A percentile compares a stretch with the other conserved stretches of the same genome.
Evolutionary conservation across 208 protist species (phyloP).

Genomic region (Lotmaria passim): DNA sequence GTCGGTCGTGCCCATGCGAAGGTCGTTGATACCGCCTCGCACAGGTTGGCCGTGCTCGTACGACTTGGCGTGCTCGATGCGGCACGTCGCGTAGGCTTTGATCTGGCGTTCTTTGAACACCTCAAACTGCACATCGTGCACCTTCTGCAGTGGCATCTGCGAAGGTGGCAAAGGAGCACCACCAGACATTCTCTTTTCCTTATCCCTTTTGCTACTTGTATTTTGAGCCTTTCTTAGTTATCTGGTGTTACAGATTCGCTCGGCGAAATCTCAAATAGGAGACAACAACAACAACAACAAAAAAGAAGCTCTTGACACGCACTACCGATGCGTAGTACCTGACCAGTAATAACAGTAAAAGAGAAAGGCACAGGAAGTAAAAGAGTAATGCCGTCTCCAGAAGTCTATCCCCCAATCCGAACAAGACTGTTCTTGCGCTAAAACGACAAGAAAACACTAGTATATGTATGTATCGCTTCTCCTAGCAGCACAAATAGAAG

Average conservation of each 20-base stretch:
- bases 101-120: slow-evolving; percentile 90
- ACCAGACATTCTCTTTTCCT: slow-evolving; percentile 63
- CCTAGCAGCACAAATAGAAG: too few relatives aligned
- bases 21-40: slow-evolving; percentile 87
- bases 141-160: slow-evolving; percentile 80
- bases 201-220: neutral
- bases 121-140: slow-evolving; percentile 86
- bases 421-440: too few relatives aligned
- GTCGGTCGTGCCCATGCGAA: slow-evolving; percentile 89
- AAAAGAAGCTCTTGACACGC: neutral
- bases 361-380: neutral
- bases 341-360: neutral
- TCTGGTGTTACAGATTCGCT: too few relatives aligned
- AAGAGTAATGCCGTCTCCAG: too few relatives aligned
- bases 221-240: neutral
- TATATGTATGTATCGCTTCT: too few relatives aligned
- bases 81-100: slow-evolving; percentile 87
- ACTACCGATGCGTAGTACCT: too few relatives aligned
- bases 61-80: slow-evolving; percentile 85
- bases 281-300: slow-evolving; percentile 11
- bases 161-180: slow-evolving; percentile 78
- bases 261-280: slow-evolving; percentile 11
- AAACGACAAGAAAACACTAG: too few relatives aligned
- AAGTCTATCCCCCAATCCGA: too few relatives aligned
- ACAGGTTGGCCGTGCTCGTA: slow-evolving; percentile 84